Percentiles rank a stretch among this genome's conserved stretches.
phyloP scores from a whole-genome alignment of 495 filamentous ascomycete species.

The Penicillium flavigenum region DNA sequence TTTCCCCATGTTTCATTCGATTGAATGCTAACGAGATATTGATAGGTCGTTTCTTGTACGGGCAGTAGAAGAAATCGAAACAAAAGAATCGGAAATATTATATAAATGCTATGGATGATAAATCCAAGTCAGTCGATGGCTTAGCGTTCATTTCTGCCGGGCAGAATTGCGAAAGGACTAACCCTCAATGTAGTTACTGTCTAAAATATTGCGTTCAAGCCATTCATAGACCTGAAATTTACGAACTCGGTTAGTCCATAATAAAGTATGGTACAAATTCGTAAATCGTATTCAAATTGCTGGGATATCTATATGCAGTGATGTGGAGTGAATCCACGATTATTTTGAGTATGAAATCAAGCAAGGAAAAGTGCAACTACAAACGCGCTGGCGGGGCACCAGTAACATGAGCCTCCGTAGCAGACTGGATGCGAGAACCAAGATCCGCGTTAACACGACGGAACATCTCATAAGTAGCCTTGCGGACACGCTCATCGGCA shows the following conservation, averaged over 20 bases:
- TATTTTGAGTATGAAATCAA: background rate
- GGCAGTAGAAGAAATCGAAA: no score
- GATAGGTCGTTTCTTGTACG: background rate
- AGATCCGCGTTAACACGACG: conserved; percentile 43
- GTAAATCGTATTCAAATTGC: conserved; percentile 1
- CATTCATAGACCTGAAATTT: background rate
- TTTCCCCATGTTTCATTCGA: background rate
- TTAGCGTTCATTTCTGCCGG: background rate
- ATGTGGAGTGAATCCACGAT: background rate
- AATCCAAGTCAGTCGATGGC: background rate
- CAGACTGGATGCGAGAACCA: conserved; percentile 43
- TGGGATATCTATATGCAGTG: background rate
- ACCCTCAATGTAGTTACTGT: background rate
- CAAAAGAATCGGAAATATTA: no score
- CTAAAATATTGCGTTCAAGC: background rate
- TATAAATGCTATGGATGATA: no score
- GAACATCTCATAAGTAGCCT: conserved; percentile 57
- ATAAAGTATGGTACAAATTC: background rate
- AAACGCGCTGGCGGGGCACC: conserved; percentile 30
- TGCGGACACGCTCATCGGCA: conserved; percentile 52
- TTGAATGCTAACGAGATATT: background rate
- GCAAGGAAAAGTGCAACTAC: conserved; percentile 15
- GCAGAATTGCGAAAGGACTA: no score
- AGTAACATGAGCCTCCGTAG: conserved; percentile 40
- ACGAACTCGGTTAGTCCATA: background rate